phyloP scores from a whole-genome alignment of 257 asterid species.

The Solanum chilense region DNA sequence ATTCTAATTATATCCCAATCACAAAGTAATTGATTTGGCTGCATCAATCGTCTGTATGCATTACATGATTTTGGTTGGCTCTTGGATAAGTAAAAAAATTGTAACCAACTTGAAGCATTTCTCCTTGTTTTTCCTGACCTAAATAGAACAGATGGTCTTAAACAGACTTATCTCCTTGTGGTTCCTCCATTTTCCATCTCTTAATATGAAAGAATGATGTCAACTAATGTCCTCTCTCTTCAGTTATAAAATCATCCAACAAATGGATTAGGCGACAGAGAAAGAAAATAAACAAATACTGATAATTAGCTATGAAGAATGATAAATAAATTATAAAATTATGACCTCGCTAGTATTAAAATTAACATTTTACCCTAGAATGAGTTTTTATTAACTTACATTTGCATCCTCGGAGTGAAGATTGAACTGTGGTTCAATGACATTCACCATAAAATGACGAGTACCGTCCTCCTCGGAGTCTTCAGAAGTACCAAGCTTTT shows the following conservation, averaged over 20 bases:
- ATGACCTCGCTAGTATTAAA: background rate
- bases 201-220: background rate
- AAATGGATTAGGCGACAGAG: background rate
- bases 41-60: background rate
- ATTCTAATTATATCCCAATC: background rate
- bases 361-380: background rate
- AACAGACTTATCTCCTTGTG: background rate
- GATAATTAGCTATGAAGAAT: background rate
- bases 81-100: background rate
- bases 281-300: background rate
- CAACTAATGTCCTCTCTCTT: background rate
- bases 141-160: background rate
- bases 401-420: constrained; percentile 99
- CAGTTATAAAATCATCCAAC: background rate
- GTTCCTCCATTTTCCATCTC: background rate
- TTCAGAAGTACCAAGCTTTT: constrained; percentile 37
- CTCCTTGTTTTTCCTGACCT: background rate
- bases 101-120: background rate
- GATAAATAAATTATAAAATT: background rate
- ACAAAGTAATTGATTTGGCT: background rate
- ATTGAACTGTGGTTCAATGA: constrained; percentile 97
- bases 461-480: constrained; percentile 90
- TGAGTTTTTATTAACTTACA: constrained; percentile 36
- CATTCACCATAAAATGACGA: constrained; percentile 98
- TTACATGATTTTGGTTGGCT: background rate